Percentiles rank a stretch among this genome's conserved stretches.
These are phyloP conservation scores for Saccharomycopsis fibuligera DNA, from an alignment of 805 yeast species.

Conservation along the genomic window DNA sequence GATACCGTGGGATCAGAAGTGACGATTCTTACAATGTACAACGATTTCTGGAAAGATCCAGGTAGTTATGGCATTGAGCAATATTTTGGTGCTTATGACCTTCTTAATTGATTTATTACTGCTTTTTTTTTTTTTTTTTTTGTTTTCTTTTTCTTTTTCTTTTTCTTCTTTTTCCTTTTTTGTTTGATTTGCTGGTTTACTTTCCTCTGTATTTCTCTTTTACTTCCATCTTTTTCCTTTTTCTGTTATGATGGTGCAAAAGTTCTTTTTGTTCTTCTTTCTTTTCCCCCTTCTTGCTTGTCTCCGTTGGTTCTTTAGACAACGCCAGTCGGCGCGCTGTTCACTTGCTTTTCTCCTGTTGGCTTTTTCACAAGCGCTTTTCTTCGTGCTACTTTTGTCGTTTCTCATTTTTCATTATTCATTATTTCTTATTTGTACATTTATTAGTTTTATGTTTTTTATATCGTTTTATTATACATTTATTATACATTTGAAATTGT, in stretches of 20 bases:
- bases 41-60: constrained; percentile 84
- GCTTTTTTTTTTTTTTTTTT: not conserved
- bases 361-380: not conserved
- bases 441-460: no score
- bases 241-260: no score
- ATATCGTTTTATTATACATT: no score
- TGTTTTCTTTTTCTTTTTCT: not conserved
- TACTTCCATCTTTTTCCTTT: no score
- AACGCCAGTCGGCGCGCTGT: no score
- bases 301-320: no score
- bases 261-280: no score
- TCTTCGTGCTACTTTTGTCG: not conserved
- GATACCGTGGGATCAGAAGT: constrained; percentile 50
- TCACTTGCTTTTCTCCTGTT: no score
- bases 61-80: constrained; percentile 85
- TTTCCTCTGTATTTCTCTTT: constrained; percentile 2
- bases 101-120: constrained; percentile 22
- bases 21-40: constrained; percentile 70
- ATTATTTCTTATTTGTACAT: not conserved
- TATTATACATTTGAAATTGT: no score
- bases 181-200: not conserved
- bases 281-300: no score
- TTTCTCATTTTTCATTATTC: not conserved
- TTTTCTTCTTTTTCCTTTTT: constrained; percentile 1
- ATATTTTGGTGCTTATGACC: constrained; percentile 62